Evolutionary conservation across 306 rosid genomes (phyloP).

Genomic region (Calophaca sinica): DNA sequence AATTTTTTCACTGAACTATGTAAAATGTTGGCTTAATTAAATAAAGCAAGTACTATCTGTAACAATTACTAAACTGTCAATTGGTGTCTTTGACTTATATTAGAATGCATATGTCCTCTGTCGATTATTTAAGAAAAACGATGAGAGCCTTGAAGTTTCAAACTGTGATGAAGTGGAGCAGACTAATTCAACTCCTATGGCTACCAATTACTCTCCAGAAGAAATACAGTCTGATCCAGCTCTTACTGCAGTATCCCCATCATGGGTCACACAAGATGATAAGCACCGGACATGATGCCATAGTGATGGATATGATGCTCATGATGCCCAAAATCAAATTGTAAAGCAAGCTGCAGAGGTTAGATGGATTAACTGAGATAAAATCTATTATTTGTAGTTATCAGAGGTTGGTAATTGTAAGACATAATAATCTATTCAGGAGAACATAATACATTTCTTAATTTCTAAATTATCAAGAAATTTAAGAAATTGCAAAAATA

Average conservation of each 20-base stretch:
- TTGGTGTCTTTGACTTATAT: constrained; percentile 38
- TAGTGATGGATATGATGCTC: constrained; percentile 48
- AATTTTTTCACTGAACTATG: too few species aligned
- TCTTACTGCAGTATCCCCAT: constrained; percentile 54
- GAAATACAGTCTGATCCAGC: constrained; percentile 57
- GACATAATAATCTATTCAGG: neutral
- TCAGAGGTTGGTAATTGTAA: neutral
- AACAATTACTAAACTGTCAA: constrained; percentile 1
- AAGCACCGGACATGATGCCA: constrained; percentile 35
- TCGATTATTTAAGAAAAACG: constrained; percentile 82
- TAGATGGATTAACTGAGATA: constrained; percentile 39
- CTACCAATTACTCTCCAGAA: constrained; percentile 58
- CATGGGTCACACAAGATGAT: constrained; percentile 52
- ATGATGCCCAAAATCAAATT: constrained; percentile 40
- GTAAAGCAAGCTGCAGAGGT: constrained; percentile 46
- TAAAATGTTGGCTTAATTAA: too few species aligned
- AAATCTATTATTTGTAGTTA: constrained; percentile 6
- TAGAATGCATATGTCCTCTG: constrained; percentile 89
- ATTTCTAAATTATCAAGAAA: neutral
- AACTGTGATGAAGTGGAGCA: constrained; percentile 63
- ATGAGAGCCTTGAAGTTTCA: constrained; percentile 66
- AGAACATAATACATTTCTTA: neutral
- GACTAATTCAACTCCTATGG: constrained; percentile 55
- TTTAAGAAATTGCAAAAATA: too few species aligned
- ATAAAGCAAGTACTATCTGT: neutral